Percentiles rank a stretch among this genome's conserved stretches.
Conservation (phyloP, 306 rosid genomes). For the Vigna unguiculata region DNA sequence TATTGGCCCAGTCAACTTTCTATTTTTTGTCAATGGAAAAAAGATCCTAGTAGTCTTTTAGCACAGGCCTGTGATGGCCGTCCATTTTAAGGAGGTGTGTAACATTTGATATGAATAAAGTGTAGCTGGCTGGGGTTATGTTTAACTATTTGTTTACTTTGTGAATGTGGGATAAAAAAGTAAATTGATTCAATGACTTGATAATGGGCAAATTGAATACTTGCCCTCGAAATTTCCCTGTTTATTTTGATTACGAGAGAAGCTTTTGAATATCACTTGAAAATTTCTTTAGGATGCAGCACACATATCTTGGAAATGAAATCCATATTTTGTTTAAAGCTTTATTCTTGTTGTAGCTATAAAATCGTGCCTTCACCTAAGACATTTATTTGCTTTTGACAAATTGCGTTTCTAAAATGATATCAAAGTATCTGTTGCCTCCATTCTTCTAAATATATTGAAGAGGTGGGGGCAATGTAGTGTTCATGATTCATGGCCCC, state of each 20-base stretch:
- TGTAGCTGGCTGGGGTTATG: slow-evolving; percentile 44
- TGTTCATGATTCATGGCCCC: background rate
- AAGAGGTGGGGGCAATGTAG: background rate
- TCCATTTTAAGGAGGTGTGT: slow-evolving; percentile 42
- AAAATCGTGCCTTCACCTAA: background rate
- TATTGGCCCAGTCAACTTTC: slow-evolving; percentile 33
- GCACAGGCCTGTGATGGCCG: slow-evolving; percentile 39
- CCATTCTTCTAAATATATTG: background rate
- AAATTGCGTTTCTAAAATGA: background rate
- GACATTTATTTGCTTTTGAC: background rate
- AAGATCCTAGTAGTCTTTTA: slow-evolving; percentile 37
- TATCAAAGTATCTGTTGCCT: background rate
- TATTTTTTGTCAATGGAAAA: slow-evolving; percentile 34
- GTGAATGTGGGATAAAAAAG: slow-evolving; percentile 43
- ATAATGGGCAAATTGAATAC: slow-evolving; percentile 33
- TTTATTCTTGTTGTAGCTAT: background rate
- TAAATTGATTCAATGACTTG: slow-evolving; percentile 48
- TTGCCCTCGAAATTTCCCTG: slow-evolving; percentile 10
- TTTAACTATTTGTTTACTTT: slow-evolving; percentile 38
- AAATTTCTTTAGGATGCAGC: slow-evolving; percentile 19
- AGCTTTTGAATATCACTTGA: slow-evolving; percentile 36
- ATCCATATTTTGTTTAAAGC: slow-evolving; percentile 1
- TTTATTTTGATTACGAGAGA: slow-evolving; percentile 28
- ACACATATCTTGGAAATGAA: slow-evolving; percentile 23
- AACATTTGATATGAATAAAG: slow-evolving; percentile 54